Conservation (phyloP, 202 grass and related monocot species). For the Panicum hallii region DNA sequence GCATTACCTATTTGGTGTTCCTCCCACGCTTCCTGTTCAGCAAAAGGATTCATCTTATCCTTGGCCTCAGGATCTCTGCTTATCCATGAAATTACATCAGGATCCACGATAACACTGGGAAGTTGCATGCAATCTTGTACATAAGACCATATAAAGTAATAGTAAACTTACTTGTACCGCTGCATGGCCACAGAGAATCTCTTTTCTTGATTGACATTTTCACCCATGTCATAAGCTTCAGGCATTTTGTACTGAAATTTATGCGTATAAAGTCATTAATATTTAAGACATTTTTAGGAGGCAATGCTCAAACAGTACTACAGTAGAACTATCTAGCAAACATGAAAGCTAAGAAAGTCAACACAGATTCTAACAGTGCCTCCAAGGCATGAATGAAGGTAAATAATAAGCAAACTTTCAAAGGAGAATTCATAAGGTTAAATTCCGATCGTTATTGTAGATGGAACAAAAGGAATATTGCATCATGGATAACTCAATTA, state of each 20-base stretch:
- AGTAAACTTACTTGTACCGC: slow-evolving; percentile 67
- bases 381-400: background rate
- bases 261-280: slow-evolving; percentile 25
- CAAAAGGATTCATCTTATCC: slow-evolving; percentile 99
- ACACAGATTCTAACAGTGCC: background rate
- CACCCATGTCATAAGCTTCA: slow-evolving; percentile 91
- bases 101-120: slow-evolving; percentile 1
- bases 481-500: background rate
- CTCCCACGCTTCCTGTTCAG: slow-evolving; percentile 98
- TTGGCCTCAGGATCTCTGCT: slow-evolving; percentile 72
- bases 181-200: slow-evolving; percentile 88
- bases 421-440: background rate
- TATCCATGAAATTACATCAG: slow-evolving; percentile 30
- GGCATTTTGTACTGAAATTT: slow-evolving; percentile 93
- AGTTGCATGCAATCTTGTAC: slow-evolving; percentile 23
- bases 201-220: slow-evolving; percentile 92
- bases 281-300: slow-evolving; percentile 25
- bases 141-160: slow-evolving; percentile 3
- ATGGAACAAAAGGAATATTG: background rate
- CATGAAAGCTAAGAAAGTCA: background rate
- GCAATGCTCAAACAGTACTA: background rate
- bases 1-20: slow-evolving; percentile 89
- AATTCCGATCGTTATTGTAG: background rate
- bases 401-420: background rate
- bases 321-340: background rate